A percentile compares a stretch with the other conserved stretches of the same genome.
phyloP scores from a whole-genome alignment of 2,329 filamentous ascomycete genomes.

The Monascus ruber region DNA sequence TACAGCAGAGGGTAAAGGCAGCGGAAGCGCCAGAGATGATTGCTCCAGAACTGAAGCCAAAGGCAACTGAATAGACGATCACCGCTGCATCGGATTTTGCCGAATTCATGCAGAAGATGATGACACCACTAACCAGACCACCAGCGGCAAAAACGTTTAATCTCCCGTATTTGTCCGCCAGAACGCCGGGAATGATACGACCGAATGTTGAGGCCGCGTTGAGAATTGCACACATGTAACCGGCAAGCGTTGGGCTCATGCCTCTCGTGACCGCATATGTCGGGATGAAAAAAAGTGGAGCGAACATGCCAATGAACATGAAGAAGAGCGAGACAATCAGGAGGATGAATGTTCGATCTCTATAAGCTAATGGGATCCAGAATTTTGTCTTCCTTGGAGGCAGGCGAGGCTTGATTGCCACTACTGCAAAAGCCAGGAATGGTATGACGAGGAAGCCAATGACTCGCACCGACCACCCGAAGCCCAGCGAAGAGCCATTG shows the following conservation, averaged over 20 bases:
- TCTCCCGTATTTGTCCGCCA: constrained; percentile 21
- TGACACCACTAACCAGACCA: background rate
- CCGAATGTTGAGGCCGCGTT: constrained; percentile 25
- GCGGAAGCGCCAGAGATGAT: constrained; percentile 29
- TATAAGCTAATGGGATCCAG: constrained; percentile 6
- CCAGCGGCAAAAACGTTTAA: background rate
- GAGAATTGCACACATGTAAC: constrained; percentile 22
- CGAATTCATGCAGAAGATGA: background rate
- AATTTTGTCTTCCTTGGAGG: constrained; percentile 7
- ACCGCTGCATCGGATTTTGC: constrained; percentile 10
- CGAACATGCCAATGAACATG: constrained; percentile 16
- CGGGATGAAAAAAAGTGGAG: constrained; percentile 19
- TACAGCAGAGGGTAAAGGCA: constrained; percentile 20
- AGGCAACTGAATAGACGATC: constrained; percentile 20
- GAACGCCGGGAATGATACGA: constrained; percentile 19
- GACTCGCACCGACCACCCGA: constrained; percentile 44
- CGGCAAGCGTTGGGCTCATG: constrained; percentile 9
- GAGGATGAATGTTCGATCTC: constrained; percentile 4
- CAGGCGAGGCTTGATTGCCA: constrained; percentile 10
- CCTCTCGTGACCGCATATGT: constrained; percentile 11
- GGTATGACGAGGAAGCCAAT: constrained; percentile 42
- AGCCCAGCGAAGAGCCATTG: constrained; percentile 31
- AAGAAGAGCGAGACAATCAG: constrained; percentile 8
- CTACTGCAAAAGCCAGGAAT: constrained; percentile 29
- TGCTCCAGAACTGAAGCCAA: constrained; percentile 31